phyloP scores from a whole-genome alignment of 192 early-diverging fungal genomes.

The Paraglomus brasilianum region DNA sequence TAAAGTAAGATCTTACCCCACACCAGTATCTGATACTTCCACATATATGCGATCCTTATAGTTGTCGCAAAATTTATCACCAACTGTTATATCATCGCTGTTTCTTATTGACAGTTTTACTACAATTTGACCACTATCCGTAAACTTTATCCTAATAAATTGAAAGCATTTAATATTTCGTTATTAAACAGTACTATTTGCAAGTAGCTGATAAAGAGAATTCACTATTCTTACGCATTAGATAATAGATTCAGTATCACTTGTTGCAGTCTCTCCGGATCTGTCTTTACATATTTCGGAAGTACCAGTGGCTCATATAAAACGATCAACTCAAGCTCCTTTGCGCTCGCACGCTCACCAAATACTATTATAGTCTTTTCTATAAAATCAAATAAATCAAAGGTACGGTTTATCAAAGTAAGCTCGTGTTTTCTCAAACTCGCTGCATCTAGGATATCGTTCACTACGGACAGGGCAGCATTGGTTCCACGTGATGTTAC shows the following conservation, averaged over 20 bases:
- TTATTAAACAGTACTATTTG: no score
- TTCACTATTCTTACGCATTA: slow-evolving; percentile 39
- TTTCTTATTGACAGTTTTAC: slow-evolving; percentile 18
- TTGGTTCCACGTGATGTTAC: slow-evolving; percentile 43
- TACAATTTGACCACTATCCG: slow-evolving; percentile 40
- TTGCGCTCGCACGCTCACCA: slow-evolving; percentile 37
- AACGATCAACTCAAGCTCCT: slow-evolving; percentile 48
- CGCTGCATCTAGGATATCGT: slow-evolving; percentile 43
- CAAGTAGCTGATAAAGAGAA: no score
- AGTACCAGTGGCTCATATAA: slow-evolving; percentile 43
- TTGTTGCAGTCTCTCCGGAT: slow-evolving; percentile 37
- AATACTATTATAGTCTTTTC: slow-evolving; percentile 43
- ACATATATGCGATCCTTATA: slow-evolving; percentile 48
- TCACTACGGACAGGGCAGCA: slow-evolving; percentile 40
- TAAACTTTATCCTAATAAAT: slow-evolving; percentile 45
- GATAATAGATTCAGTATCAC: slow-evolving; percentile 53
- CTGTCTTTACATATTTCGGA: slow-evolving; percentile 39
- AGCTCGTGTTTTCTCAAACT: slow-evolving; percentile 41
- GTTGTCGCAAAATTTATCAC: not conserved
- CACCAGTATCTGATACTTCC: slow-evolving; percentile 71
- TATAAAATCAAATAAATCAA: slow-evolving; percentile 41
- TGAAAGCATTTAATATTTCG: not conserved
- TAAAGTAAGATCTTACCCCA: slow-evolving; percentile 39
- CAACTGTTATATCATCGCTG: not conserved
- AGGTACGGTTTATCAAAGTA: slow-evolving; percentile 44